phyloP scores from a whole-genome alignment of 2,329 filamentous ascomycete species.

The Ascochyta rabiei region DNA sequence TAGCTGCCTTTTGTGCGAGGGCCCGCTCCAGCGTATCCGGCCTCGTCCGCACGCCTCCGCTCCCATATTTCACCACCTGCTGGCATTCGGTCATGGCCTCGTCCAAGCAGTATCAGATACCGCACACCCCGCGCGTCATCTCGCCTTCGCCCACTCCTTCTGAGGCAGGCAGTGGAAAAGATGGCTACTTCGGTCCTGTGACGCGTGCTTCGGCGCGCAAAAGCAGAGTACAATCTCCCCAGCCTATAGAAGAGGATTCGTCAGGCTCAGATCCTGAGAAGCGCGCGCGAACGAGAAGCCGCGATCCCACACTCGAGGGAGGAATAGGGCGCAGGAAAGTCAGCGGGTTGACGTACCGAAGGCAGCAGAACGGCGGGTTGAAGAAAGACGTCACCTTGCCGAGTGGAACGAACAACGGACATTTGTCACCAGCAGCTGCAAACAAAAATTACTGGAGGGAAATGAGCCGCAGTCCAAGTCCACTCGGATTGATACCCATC shows the following conservation, averaged over 20 bases:
- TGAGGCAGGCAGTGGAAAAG: constrained; percentile 52
- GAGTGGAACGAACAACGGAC: constrained; percentile 63
- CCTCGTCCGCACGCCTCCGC: constrained; percentile 60
- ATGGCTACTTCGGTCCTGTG: constrained; percentile 73
- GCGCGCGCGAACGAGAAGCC: constrained; percentile 71
- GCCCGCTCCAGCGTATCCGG: constrained; percentile 58
- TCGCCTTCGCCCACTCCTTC: constrained; percentile 75
- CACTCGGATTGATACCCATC: constrained; percentile 91
- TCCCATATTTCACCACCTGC: constrained; percentile 62
- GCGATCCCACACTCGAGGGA: constrained; percentile 64
- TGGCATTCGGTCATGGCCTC: constrained; percentile 49
- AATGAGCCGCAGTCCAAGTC: constrained; percentile 88
- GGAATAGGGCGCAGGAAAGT: constrained; percentile 51
- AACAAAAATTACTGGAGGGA: constrained; percentile 81
- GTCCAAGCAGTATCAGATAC: constrained; percentile 65
- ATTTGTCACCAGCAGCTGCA: constrained; percentile 69
- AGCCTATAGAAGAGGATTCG: constrained; percentile 67
- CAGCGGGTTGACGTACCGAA: constrained; percentile 60
- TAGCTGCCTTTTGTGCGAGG: constrained; percentile 34
- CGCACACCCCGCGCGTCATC: constrained; percentile 83
- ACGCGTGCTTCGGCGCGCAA: constrained; percentile 76
- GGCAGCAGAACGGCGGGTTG: constrained; percentile 39
- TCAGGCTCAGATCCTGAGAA: constrained; percentile 61
- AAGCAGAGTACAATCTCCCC: constrained; percentile 63
- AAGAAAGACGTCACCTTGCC: constrained; percentile 51